Evolutionary conservation across 1,139 yeast genomes (phyloP).

Genomic region (Geotrichum carabidarum): DNA sequence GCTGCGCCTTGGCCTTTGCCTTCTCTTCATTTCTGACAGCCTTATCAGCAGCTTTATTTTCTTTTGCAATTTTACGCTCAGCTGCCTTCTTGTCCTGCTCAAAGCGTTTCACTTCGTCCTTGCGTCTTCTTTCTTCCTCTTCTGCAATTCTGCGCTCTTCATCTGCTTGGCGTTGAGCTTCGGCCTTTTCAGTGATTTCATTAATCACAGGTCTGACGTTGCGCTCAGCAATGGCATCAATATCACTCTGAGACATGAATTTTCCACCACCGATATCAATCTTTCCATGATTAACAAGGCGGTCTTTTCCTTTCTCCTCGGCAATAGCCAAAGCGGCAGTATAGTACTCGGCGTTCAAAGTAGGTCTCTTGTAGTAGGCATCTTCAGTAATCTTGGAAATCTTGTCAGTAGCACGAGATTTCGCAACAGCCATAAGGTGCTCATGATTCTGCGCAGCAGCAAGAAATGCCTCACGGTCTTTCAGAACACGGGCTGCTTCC

Average conservation of each 20-base stretch:
- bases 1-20: constrained; percentile 25
- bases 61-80: constrained; percentile 29
- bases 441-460: constrained; percentile 33
- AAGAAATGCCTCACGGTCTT: constrained; percentile 38
- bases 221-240: constrained; percentile 74
- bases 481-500: constrained; percentile 20
- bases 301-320: constrained; percentile 55
- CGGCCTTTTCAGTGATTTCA: constrained; percentile 69
- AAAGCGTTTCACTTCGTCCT: constrained; percentile 34
- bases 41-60: constrained; percentile 31
- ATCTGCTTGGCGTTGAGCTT: constrained; percentile 65
- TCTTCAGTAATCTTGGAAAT: constrained; percentile 40
- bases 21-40: constrained; percentile 26
- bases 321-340: constrained; percentile 52
- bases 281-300: constrained; percentile 52
- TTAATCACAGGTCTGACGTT: constrained; percentile 80
- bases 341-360: constrained; percentile 32
- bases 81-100: constrained; percentile 25
- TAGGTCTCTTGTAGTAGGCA: constrained; percentile 36
- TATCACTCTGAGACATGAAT: constrained; percentile 67
- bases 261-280: constrained; percentile 87
- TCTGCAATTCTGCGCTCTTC: constrained; percentile 51
- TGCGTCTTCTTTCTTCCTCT: constrained; percentile 45
- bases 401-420: constrained; percentile 34
- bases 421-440: constrained; percentile 36